These are phyloP conservation scores for Eimeria mitis DNA, from an alignment of 169 alveolate genomes.

Conservation along the genomic window DNA sequence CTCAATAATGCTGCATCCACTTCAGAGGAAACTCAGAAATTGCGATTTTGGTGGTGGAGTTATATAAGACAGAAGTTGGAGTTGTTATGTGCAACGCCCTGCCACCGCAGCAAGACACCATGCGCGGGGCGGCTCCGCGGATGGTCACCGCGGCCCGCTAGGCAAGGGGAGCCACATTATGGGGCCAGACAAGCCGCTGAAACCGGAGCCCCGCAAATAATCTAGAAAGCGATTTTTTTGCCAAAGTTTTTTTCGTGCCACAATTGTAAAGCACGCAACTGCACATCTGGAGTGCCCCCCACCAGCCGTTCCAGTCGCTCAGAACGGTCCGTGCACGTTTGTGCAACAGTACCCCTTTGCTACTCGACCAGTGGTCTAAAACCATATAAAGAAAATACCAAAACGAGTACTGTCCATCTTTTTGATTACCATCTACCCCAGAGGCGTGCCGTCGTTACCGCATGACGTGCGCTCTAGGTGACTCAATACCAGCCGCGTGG, in stretches of 20 bases:
- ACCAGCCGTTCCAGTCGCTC: not conserved
- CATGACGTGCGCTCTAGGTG: not conserved
- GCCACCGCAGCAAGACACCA: not conserved
- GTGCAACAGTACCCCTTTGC: not conserved
- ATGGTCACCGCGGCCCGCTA: slow-evolving; percentile 14
- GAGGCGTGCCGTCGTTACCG: not conserved
- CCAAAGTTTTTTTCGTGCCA: not conserved
- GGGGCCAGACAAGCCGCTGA: not conserved
- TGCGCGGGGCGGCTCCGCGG: slow-evolving; percentile 12
- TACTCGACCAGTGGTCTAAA: not conserved
- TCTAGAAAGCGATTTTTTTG: not conserved
- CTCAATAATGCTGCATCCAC: not conserved
- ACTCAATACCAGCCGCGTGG: too few species aligned
- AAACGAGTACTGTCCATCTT: not conserved
- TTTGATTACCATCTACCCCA: not conserved
- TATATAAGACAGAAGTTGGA: not conserved
- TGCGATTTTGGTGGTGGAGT: not conserved
- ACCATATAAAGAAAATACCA: not conserved
- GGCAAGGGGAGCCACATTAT: not conserved
- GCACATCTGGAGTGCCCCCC: not conserved
- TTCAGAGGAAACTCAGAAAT: not conserved
- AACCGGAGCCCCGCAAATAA: not conserved
- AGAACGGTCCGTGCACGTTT: not conserved
- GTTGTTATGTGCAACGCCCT: not conserved
- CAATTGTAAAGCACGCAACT: not conserved